Percentiles rank a stretch among this genome's conserved stretches.
Evolutionary conservation across 768 basidiomycete genomes (phyloP).

Genomic region (Mycena leptocephala): DNA sequence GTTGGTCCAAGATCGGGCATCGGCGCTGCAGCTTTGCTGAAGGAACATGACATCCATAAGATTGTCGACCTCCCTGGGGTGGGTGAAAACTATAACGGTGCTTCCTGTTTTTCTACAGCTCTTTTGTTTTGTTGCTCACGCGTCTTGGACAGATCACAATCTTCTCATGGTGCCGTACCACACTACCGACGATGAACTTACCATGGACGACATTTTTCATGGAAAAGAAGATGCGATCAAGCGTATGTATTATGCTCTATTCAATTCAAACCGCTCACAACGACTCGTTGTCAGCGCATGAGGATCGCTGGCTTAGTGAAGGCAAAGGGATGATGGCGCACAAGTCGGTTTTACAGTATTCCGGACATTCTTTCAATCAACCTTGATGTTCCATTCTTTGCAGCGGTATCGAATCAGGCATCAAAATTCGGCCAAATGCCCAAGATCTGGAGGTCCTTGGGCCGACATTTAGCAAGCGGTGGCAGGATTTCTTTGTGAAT

Average conservation of each 20-base stretch:
- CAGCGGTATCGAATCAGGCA: constrained; percentile 70
- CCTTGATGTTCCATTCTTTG: background rate
- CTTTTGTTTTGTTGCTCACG: background rate
- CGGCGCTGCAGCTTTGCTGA: constrained; percentile 66
- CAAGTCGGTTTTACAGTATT: constrained; percentile 58
- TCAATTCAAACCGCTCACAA: background rate
- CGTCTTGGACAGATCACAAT: constrained; percentile 56
- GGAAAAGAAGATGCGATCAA: constrained; percentile 55
- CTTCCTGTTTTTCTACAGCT: background rate
- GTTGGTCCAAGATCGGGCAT: constrained; percentile 69
- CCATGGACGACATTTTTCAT: constrained; percentile 65
- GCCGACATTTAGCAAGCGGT: constrained; percentile 63
- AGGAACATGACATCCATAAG: constrained; percentile 62
- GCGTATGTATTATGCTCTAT: constrained; percentile 49
- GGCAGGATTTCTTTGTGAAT: constrained; percentile 66
- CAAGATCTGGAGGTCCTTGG: constrained; percentile 68
- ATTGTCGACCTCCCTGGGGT: constrained; percentile 82
- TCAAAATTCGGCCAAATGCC: constrained; percentile 69
- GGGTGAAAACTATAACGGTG: constrained; percentile 78
- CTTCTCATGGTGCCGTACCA: constrained; percentile 56
- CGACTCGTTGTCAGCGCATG: constrained; percentile 31
- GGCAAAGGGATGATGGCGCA: constrained; percentile 68
- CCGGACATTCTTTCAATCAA: constrained; percentile 23
- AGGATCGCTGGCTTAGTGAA: constrained; percentile 47
- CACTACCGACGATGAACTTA: constrained; percentile 62